Evolutionary conservation across 129 eudicot genomes (phyloP).

Genomic region (Escallonia herrerae): DNA sequence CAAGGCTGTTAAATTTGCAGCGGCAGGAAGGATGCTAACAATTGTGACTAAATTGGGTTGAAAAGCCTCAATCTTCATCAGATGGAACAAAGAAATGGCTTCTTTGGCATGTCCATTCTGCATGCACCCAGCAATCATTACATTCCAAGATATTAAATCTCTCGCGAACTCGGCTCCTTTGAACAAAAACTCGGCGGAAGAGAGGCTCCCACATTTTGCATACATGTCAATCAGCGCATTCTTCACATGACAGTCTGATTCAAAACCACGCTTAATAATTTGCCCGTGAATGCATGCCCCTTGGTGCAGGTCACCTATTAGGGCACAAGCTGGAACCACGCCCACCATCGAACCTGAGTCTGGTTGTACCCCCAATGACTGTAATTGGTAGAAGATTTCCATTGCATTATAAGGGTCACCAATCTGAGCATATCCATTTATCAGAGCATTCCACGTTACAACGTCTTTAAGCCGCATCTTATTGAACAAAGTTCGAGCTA

Average conservation of each 20-base stretch:
- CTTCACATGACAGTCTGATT: constrained; percentile 47
- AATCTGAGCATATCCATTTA: constrained; percentile 48
- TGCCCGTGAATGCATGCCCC: constrained; percentile 51
- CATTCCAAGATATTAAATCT: constrained; percentile 60
- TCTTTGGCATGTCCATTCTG: constrained; percentile 34
- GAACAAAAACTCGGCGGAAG: constrained; percentile 45
- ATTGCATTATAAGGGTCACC: constrained; percentile 40
- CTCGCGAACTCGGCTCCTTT: constrained; percentile 17
- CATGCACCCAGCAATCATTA: constrained; percentile 48
- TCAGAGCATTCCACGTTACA: constrained; percentile 66
- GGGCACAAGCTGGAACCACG: constrained; percentile 45
- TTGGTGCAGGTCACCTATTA: constrained; percentile 30
- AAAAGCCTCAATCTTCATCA: constrained; percentile 43
- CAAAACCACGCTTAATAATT: constrained; percentile 45
- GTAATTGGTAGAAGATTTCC: constrained; percentile 31
- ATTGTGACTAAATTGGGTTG: constrained; percentile 51
- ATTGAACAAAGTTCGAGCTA: constrained; percentile 38
- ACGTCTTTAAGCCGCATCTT: constrained; percentile 42
- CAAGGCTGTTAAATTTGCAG: constrained; percentile 39
- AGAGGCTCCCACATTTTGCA: constrained; percentile 51
- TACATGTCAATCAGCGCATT: constrained; percentile 74
- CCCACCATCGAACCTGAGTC: constrained; percentile 57
- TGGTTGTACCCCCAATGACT: constrained; percentile 32
- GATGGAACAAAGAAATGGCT: constrained; percentile 37
- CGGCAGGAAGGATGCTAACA: constrained; percentile 60